A percentile compares a stretch with the other conserved stretches of the same genome.
These are phyloP conservation scores for Talaromyces adpressus DNA, from an alignment of 495 filamentous ascomycete genomes.

Conservation along the genomic window DNA sequence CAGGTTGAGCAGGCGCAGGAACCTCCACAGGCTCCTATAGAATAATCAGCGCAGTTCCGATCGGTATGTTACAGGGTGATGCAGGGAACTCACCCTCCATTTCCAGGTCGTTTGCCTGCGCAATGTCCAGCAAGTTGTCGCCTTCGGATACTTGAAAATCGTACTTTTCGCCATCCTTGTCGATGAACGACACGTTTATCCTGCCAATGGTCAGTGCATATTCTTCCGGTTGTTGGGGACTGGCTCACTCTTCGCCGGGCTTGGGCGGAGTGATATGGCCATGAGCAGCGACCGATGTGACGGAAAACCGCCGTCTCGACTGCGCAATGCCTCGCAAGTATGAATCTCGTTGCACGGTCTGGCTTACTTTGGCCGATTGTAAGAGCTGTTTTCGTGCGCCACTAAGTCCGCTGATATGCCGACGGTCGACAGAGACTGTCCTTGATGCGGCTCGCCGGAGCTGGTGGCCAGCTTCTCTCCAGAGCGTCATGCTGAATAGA, in stretches of 20 bases:
- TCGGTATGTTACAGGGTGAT: neutral
- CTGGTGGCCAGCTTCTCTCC: slow-evolving; percentile 29
- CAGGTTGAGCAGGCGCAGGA: slow-evolving; percentile 97
- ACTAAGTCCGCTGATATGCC: slow-evolving; percentile 4
- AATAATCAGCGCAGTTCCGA: neutral
- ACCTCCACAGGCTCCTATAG: slow-evolving; percentile 78
- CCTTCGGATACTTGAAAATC: slow-evolving; percentile 75
- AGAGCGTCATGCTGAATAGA: slow-evolving; percentile 26
- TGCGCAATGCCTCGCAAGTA: slow-evolving; percentile 17
- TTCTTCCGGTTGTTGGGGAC: neutral
- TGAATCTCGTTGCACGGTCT: neutral
- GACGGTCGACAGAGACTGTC: slow-evolving; percentile 13
- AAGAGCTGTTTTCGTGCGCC: neutral
- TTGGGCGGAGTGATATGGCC: slow-evolving; percentile 78
- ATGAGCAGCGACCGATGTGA: slow-evolving; percentile 52
- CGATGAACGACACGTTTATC: slow-evolving; percentile 84
- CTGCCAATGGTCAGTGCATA: slow-evolving; percentile 34
- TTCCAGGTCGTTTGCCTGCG: slow-evolving; percentile 88
- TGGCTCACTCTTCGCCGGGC: slow-evolving; percentile 84
- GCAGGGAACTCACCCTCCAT: slow-evolving; percentile 67
- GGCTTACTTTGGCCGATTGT: neutral
- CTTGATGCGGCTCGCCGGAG: slow-evolving; percentile 28
- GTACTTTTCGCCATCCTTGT: slow-evolving; percentile 76
- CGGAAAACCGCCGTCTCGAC: slow-evolving; percentile 56
- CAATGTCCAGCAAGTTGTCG: slow-evolving; percentile 90